A percentile compares a stretch with the other conserved stretches of the same genome.
Conservation (phyloP, 176 grass and related monocot species). For the Phragmites australis region DNA sequence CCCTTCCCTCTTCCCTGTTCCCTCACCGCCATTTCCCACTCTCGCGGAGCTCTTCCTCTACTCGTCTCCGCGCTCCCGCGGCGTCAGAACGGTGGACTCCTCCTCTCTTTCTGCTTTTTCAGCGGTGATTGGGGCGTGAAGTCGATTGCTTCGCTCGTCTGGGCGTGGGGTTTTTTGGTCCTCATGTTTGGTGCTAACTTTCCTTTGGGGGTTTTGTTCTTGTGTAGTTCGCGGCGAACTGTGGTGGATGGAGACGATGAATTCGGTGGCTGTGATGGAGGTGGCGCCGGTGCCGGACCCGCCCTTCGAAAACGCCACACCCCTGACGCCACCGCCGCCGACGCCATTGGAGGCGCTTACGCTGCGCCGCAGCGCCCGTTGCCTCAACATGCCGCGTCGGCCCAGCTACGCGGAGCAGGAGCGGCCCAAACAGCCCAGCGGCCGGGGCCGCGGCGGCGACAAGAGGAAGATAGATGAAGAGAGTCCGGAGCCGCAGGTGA, state of each 20-base stretch:
- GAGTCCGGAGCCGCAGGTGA: neutral
- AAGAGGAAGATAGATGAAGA: constrained; percentile 51
- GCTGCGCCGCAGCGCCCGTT: constrained; percentile 55
- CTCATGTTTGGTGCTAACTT: neutral
- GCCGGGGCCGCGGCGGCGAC: neutral
- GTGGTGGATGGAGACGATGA: constrained; percentile 13
- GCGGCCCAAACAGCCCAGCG: constrained; percentile 23
- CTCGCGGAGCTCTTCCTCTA: neutral
- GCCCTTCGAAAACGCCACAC: neutral
- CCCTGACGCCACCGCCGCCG: neutral
- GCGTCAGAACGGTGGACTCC: neutral
- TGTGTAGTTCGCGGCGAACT: constrained; percentile 6
- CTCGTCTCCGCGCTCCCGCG: neutral
- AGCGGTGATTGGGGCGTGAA: neutral
- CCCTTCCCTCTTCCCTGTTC: neutral
- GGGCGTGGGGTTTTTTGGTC: neutral
- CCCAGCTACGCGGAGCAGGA: constrained; percentile 33
- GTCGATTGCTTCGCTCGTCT: neutral
- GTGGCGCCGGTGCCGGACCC: constrained; percentile 34
- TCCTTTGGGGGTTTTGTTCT: neutral
- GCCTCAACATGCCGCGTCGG: constrained; percentile 4
- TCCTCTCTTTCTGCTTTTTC: no score
- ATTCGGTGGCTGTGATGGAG: constrained; percentile 38
- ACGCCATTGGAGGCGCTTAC: constrained; percentile 4
- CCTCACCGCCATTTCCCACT: neutral